Conservation (phyloP, 2,329 filamentous ascomycete species). For the Cladobotryum mycophilum region DNA sequence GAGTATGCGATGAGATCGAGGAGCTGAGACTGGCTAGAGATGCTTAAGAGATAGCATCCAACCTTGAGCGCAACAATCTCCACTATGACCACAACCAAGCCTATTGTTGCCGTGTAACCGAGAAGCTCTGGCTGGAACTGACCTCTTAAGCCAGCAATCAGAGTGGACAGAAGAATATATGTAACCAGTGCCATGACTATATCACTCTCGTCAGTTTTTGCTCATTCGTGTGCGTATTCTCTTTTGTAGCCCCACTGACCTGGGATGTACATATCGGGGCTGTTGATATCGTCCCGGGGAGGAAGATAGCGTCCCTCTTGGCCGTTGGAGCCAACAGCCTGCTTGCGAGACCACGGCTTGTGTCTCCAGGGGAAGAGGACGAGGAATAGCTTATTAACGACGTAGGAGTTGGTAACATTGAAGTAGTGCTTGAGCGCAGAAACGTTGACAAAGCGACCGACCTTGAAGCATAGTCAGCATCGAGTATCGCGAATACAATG, state of each 20-base stretch:
- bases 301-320: slow-evolving; percentile 77
- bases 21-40: slow-evolving; percentile 88
- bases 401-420: slow-evolving; percentile 96
- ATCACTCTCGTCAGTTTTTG: slow-evolving; percentile 16
- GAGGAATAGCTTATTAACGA: slow-evolving; percentile 84
- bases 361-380: slow-evolving; percentile 98
- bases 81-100: slow-evolving; percentile 73
- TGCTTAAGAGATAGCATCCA: slow-evolving; percentile 87
- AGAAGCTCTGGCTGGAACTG: slow-evolving; percentile 92
- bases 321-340: slow-evolving; percentile 63
- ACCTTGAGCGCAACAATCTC: slow-evolving; percentile 89
- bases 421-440: slow-evolving; percentile 97
- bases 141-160: slow-evolving; percentile 82
- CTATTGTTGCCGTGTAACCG: slow-evolving; percentile 79
- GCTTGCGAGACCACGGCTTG: slow-evolving; percentile 92
- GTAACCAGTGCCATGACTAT: slow-evolving; percentile 91
- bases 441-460: slow-evolving; percentile 77
- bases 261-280: slow-evolving; percentile 98
- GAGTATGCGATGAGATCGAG: slow-evolving; percentile 93
- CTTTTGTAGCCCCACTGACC: slow-evolving; percentile 25
- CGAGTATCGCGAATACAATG: not conserved
- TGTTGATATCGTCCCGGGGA: slow-evolving; percentile 92
- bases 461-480: slow-evolving; percentile 25
- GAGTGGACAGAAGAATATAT: slow-evolving; percentile 88
- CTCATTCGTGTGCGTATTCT: not conserved